Evolutionary conservation across 2,329 filamentous ascomycete species (phyloP).

Genomic region (Neurospora crassa): DNA sequence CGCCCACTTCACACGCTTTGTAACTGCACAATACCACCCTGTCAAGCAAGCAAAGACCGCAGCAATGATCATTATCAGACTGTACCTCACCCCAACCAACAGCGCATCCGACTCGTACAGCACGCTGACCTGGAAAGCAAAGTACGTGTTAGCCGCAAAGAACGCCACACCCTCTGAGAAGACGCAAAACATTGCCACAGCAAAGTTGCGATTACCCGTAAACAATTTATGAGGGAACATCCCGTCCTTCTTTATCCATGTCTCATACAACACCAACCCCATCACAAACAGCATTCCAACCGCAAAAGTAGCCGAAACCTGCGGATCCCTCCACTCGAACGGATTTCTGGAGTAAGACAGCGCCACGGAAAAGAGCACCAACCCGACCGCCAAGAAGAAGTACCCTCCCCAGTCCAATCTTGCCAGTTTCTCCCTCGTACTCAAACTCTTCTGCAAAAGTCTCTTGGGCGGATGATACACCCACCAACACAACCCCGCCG

Average conservation of each 20-base stretch:
- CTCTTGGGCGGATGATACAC: slow-evolving; percentile 26
- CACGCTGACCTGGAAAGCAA: slow-evolving; percentile 27
- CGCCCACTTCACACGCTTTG: slow-evolving; percentile 20
- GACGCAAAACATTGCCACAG: slow-evolving; percentile 25
- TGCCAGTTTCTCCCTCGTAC: slow-evolving; percentile 23
- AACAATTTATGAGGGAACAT: slow-evolving; percentile 33
- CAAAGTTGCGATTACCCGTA: slow-evolving; percentile 26
- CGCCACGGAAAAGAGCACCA: slow-evolving; percentile 30
- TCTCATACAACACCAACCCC: slow-evolving; percentile 26
- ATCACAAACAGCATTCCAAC: slow-evolving; percentile 22
- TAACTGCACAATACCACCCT: slow-evolving; percentile 23
- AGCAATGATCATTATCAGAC: slow-evolving; percentile 23
- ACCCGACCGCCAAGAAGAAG: slow-evolving; percentile 22
- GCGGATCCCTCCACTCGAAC: slow-evolving; percentile 27
- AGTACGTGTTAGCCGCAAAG: slow-evolving; percentile 33
- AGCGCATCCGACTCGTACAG: slow-evolving; percentile 28
- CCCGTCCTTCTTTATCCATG: slow-evolving; percentile 26
- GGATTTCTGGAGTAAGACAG: slow-evolving; percentile 30
- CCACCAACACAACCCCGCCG: slow-evolving; percentile 20
- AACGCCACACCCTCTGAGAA: slow-evolving; percentile 30
- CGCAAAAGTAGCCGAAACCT: slow-evolving; percentile 26
- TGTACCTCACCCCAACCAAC: slow-evolving; percentile 24
- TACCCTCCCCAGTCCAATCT: slow-evolving; percentile 32
- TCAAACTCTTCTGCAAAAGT: slow-evolving; percentile 20
- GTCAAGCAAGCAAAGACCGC: slow-evolving; percentile 22